Conservation (phyloP, 805 yeast genomes). For the Lachancea thermotolerans region DNA sequence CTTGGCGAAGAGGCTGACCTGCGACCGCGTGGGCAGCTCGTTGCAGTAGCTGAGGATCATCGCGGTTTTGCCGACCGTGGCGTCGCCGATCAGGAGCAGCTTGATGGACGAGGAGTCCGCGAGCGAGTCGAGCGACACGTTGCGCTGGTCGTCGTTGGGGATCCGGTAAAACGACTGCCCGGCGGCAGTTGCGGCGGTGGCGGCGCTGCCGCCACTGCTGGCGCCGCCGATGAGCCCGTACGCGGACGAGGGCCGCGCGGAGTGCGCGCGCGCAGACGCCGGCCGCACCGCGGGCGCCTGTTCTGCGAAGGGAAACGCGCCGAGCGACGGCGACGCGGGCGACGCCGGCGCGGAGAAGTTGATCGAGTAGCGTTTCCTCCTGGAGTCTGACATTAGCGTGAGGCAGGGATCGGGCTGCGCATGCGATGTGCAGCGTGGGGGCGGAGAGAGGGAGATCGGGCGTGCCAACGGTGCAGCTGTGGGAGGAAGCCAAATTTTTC, state of each 20-base stretch:
- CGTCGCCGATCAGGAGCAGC: constrained; percentile 38
- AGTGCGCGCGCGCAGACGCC: neutral
- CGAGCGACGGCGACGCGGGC: constrained; percentile 7
- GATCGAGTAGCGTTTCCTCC: constrained; percentile 10
- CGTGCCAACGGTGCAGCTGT: too few relatives aligned
- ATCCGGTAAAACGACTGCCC: constrained; percentile 7
- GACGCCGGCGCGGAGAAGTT: constrained; percentile 12
- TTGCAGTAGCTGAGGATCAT: constrained; percentile 39
- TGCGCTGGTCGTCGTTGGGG: constrained; percentile 7
- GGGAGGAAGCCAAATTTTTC: too few relatives aligned
- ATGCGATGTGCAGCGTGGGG: neutral
- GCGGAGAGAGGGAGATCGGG: too few relatives aligned
- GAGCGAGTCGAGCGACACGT: constrained; percentile 9
- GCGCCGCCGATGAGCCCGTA: neutral
- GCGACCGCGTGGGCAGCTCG: constrained; percentile 25
- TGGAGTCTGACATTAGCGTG: constrained; percentile 2
- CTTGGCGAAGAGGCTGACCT: constrained; percentile 1
- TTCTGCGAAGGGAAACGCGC: constrained; percentile 2
- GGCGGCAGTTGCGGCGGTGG: neutral
- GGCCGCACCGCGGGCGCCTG: constrained; percentile 1
- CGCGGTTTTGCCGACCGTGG: constrained; percentile 45
- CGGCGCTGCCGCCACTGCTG: neutral
- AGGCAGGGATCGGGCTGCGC: neutral
- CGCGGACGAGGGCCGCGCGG: constrained; percentile 5
- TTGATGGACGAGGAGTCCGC: constrained; percentile 27